Evolutionary conservation across 495 filamentous ascomycete genomes (phyloP).

Genomic region (Peziza echinospora): DNA sequence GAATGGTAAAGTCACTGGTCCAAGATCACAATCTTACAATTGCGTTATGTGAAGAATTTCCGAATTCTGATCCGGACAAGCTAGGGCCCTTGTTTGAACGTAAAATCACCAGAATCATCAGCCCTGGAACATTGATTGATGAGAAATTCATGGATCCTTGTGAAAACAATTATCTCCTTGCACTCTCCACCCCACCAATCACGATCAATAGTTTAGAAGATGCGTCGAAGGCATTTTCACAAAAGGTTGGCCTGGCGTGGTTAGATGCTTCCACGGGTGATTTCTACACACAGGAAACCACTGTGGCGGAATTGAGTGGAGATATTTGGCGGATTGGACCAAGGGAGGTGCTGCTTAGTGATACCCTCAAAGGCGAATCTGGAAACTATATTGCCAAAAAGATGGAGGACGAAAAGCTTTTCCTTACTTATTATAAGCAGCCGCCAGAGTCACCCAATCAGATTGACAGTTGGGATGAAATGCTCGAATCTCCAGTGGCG

Average conservation of each 20-base stretch:
- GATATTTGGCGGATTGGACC: constrained; percentile 64
- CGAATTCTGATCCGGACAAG: constrained; percentile 35
- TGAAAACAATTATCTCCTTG: constrained; percentile 76
- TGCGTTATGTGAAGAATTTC: constrained; percentile 83
- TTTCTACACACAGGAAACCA: constrained; percentile 72
- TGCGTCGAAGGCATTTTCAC: background rate
- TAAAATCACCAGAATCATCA: constrained; percentile 65
- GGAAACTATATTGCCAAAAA: background rate
- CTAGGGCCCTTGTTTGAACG: constrained; percentile 55
- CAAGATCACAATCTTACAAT: constrained; percentile 77
- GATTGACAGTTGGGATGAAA: constrained; percentile 34
- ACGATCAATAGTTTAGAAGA: constrained; percentile 7
- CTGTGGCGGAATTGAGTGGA: constrained; percentile 47
- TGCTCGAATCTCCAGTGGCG: constrained; percentile 48
- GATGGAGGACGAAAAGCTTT: background rate
- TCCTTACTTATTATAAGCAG: background rate
- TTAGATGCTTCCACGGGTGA: constrained; percentile 83
- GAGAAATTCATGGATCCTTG: constrained; percentile 90
- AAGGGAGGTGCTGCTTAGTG: constrained; percentile 62
- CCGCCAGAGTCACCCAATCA: background rate
- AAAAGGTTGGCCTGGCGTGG: constrained; percentile 60
- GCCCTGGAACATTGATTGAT: constrained; percentile 86
- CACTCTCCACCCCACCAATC: constrained; percentile 23
- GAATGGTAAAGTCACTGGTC: constrained; percentile 78
- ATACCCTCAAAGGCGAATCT: constrained; percentile 21